These are phyloP conservation scores for Acephala macrosclerotiorum DNA, from an alignment of 2,329 filamentous ascomycete genomes.

Conservation along the genomic window DNA sequence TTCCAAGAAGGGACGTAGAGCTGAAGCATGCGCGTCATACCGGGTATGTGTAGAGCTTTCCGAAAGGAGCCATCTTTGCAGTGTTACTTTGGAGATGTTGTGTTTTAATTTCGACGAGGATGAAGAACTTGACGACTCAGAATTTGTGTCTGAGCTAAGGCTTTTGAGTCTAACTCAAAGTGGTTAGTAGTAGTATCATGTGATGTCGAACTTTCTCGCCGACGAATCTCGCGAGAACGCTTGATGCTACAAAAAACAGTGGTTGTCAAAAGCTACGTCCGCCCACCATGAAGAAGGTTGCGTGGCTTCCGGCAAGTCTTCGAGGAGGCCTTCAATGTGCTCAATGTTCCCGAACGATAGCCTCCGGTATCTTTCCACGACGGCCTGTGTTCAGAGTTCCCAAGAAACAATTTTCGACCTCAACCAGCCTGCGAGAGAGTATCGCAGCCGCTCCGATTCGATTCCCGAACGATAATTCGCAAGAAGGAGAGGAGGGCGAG, in stretches of 20 bases:
- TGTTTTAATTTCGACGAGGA: conserved; percentile 22
- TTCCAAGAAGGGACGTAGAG: not conserved
- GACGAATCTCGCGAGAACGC: not conserved
- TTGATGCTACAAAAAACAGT: not conserved
- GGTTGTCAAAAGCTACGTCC: conserved; percentile 3
- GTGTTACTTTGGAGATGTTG: conserved; percentile 34
- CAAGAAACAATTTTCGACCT: conserved; percentile 40
- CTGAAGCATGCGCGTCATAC: conserved; percentile 57
- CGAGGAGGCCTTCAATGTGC: conserved; percentile 39
- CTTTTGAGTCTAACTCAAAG: not conserved
- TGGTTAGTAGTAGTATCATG: not conserved
- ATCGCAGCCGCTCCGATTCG: conserved; percentile 54
- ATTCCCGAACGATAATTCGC: conserved; percentile 41
- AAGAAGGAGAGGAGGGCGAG: conserved; percentile 30
- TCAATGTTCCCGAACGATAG: conserved; percentile 26
- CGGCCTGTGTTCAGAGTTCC: conserved; percentile 27
- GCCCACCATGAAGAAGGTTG: conserved; percentile 44
- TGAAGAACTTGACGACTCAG: conserved; percentile 9
- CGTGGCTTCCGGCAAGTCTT: conserved; percentile 40
- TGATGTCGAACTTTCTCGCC: not conserved
- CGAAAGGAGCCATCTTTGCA: conserved; percentile 83
- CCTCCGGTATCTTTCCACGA: conserved; percentile 22
- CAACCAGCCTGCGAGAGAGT: conserved; percentile 43
- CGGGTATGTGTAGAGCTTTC: conserved; percentile 91
- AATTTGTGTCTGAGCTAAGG: conserved; percentile 18